Percentiles rank a stretch among this genome's conserved stretches.
These are phyloP conservation scores for Entomortierella parvispora DNA, from an alignment of 192 early-diverging fungal genomes.

Conservation along the genomic window DNA sequence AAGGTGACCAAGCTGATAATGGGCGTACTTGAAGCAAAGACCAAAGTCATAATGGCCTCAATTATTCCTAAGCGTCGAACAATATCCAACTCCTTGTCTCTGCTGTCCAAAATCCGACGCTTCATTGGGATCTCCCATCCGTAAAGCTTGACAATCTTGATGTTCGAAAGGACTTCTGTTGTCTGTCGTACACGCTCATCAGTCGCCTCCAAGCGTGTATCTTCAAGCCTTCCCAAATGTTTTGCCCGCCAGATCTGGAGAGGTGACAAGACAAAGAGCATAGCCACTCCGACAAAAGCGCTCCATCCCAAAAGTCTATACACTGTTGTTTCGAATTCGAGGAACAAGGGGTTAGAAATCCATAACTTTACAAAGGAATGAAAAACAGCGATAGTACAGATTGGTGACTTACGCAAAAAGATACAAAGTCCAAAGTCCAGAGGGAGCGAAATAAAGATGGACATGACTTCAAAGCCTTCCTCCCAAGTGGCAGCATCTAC, in stretches of 20 bases:
- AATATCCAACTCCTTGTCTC: constrained; percentile 9
- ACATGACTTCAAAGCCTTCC: constrained; percentile 18
- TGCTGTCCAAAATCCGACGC: constrained; percentile 8
- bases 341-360: neutral
- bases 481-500: constrained; percentile 49
- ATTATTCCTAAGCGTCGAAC: constrained; percentile 10
- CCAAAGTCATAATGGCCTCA: constrained; percentile 30
- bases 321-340: too few relatives aligned
- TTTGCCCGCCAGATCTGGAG: constrained; percentile 42
- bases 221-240: constrained; percentile 31
- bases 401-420: constrained; percentile 14
- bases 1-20: constrained; percentile 36
- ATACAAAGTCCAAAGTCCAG: constrained; percentile 36
- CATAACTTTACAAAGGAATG: neutral
- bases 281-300: constrained; percentile 38
- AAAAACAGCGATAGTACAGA: neutral
- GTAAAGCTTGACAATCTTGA: constrained; percentile 57
- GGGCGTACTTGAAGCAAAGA: constrained; percentile 30
- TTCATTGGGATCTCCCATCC: constrained; percentile 49
- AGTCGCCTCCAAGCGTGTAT: constrained; percentile 43
- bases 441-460: constrained; percentile 23
- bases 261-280: constrained; percentile 24
- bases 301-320: constrained; percentile 48
- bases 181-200: constrained; percentile 51
- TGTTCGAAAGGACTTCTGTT: constrained; percentile 40